Percentiles rank a stretch among this genome's conserved stretches.
Evolutionary conservation across 1,139 yeast genomes (phyloP).

Genomic region (Taiozyma sp.): DNA sequence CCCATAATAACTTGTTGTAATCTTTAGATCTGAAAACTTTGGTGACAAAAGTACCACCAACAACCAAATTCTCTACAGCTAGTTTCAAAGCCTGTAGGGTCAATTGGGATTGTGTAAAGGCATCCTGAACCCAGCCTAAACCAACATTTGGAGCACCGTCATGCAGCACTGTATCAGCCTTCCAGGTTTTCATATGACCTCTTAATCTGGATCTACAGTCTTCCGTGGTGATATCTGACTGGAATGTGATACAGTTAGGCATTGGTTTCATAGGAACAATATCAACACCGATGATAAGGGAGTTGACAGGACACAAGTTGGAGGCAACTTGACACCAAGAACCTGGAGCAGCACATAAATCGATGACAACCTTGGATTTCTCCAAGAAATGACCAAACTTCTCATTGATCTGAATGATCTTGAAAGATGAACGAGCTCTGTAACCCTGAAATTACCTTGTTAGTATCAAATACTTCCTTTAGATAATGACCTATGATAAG

Average conservation of each 20-base stretch:
- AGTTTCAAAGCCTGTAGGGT: constrained; percentile 88
- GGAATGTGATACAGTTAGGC: constrained; percentile 91
- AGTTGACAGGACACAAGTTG: constrained; percentile 84
- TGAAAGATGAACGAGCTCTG: constrained; percentile 98
- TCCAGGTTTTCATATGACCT: constrained; percentile 98
- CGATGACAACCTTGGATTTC: constrained; percentile 94
- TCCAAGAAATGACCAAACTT: constrained; percentile 94
- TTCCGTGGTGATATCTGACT: constrained; percentile 95
- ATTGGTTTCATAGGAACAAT: constrained; percentile 93
- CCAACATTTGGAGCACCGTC: constrained; percentile 99
- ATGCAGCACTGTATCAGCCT: constrained; percentile 95
- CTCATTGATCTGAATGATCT: constrained; percentile 90
- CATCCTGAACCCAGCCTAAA: constrained; percentile 99
- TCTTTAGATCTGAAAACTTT: constrained; percentile 97
- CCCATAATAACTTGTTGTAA: constrained; percentile 96
- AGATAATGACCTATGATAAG: not conserved
- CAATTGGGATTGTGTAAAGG: constrained; percentile 94
- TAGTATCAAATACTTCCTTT: constrained; percentile 1
- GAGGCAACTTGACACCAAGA: constrained; percentile 99
- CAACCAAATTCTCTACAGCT: constrained; percentile 89
- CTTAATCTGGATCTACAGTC: constrained; percentile 92
- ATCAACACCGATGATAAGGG: constrained; percentile 95
- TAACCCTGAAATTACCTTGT: constrained; percentile 49
- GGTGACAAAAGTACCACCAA: constrained; percentile 96
- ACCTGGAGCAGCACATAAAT: constrained; percentile 99